These are phyloP conservation scores for Paramecium octaurelia DNA, from an alignment of 73 alveolate species.

Conservation along the genomic window DNA sequence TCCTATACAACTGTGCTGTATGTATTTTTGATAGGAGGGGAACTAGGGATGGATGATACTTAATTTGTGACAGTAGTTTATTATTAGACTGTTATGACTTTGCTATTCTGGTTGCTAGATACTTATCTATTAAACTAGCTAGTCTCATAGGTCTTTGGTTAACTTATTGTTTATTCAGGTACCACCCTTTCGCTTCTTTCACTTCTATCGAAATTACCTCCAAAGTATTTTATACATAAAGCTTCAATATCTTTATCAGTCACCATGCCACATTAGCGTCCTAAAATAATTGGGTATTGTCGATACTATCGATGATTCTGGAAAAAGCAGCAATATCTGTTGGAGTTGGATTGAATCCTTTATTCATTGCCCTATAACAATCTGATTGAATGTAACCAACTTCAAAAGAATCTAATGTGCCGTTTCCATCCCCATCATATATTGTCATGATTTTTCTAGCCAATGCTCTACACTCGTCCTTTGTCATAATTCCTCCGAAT, in stretches of 20 bases:
- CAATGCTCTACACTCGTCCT: constrained; percentile 5
- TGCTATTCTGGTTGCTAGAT: background rate
- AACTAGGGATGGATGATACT: background rate
- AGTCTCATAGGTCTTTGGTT: background rate
- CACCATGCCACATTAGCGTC: background rate
- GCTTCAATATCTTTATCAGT: constrained; percentile 6
- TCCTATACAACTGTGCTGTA: background rate
- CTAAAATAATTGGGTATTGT: background rate
- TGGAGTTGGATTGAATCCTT: constrained; percentile 50
- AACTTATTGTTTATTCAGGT: background rate
- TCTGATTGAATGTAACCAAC: constrained; percentile 37
- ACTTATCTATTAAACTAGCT: background rate
- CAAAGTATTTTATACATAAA: background rate
- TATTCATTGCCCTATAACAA: constrained; percentile 50
- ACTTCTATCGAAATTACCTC: constrained; percentile 26
- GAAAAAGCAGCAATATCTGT: constrained; percentile 38
- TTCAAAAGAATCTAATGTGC: constrained; percentile 42
- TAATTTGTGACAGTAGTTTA: background rate
- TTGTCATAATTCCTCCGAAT: constrained; percentile 23
- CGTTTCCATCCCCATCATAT: constrained; percentile 35
- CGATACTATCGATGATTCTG: constrained; percentile 14
- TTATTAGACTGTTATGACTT: background rate
- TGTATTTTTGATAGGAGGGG: background rate
- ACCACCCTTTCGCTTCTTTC: constrained; percentile 18
- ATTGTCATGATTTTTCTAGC: constrained; percentile 1